phyloP scores from a whole-genome alignment of 208 protist genomes.

The Leishmania gerbilli region DNA sequence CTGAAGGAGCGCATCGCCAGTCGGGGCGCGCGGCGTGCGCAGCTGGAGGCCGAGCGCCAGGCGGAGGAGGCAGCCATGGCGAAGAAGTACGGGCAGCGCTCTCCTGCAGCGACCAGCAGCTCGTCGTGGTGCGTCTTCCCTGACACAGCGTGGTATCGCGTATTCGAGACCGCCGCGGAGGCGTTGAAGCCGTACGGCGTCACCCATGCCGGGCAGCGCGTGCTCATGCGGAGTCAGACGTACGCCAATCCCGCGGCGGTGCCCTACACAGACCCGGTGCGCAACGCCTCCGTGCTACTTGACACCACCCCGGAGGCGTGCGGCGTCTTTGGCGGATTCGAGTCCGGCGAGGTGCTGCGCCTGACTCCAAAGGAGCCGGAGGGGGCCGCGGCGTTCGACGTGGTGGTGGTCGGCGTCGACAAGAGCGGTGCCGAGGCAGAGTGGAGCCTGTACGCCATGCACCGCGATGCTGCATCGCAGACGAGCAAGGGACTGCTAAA shows the following conservation, averaged over 20 bases:
- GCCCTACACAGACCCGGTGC: slow-evolving; percentile 50
- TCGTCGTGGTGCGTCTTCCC: slow-evolving; percentile 58
- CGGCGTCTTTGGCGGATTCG: slow-evolving; percentile 65
- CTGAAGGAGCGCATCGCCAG: slow-evolving; percentile 54
- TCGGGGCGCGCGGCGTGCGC: slow-evolving; percentile 48
- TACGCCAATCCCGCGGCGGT: slow-evolving; percentile 57
- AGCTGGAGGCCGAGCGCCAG: slow-evolving; percentile 49
- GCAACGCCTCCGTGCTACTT: slow-evolving; percentile 36
- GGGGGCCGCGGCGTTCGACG: slow-evolving; percentile 34
- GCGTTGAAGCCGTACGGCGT: slow-evolving; percentile 64
- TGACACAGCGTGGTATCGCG: slow-evolving; percentile 71
- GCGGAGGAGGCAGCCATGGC: slow-evolving; percentile 31
- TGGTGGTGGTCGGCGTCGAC: slow-evolving; percentile 75
- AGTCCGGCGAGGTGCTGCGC: slow-evolving; percentile 64
- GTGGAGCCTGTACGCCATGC: slow-evolving; percentile 62
- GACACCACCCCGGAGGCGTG: slow-evolving; percentile 71
- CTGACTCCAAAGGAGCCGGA: slow-evolving; percentile 17
- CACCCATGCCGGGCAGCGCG: slow-evolving; percentile 44
- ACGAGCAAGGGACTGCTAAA: slow-evolving; percentile 49
- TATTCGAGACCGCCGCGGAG: slow-evolving; percentile 62
- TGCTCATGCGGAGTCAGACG: slow-evolving; percentile 36
- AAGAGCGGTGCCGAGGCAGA: slow-evolving; percentile 56
- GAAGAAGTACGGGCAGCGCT: slow-evolving; percentile 14
- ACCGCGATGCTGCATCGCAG: slow-evolving; percentile 39
- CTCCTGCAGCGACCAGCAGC: not conserved